Conservation (phyloP, 1,284 basidiomycete species). For the Trichosporon asahii region DNA sequence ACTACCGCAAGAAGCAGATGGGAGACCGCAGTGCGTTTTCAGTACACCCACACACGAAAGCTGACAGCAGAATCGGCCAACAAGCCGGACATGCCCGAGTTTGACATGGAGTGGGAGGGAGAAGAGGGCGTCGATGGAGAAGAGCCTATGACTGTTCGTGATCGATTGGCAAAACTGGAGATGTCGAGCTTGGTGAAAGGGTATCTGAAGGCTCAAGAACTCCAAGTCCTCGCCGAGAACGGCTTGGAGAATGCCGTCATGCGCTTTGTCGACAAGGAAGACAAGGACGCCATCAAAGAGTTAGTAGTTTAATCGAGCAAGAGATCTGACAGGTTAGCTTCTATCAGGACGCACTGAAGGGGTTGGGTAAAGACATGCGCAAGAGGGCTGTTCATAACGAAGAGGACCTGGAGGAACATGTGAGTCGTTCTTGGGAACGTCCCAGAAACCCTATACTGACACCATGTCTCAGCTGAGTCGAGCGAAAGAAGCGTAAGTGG, state of each 20-base stretch:
- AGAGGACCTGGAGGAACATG: conserved; percentile 19
- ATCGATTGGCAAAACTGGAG: conserved; percentile 49
- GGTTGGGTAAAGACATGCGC: conserved; percentile 53
- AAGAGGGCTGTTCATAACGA: conserved; percentile 6
- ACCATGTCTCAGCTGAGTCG: conserved; percentile 5
- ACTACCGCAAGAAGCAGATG: conserved; percentile 75
- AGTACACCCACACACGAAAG: neutral
- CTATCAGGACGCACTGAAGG: conserved; percentile 62
- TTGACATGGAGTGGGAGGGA: conserved; percentile 59
- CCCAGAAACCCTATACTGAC: conserved; percentile 1
- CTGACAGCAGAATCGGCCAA: conserved; percentile 39
- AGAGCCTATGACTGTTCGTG: conserved; percentile 53
- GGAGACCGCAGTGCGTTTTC: conserved; percentile 46
- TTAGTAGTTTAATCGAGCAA: too few relatives aligned
- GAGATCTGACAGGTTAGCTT: conserved; percentile 60
- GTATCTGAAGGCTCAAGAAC: conserved; percentile 81
- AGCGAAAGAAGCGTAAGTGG: conserved; percentile 19
- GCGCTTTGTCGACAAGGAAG: conserved; percentile 92
- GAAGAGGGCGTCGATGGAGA: conserved; percentile 63
- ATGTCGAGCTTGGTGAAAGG: conserved; percentile 69
- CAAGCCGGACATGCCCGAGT: conserved; percentile 37
- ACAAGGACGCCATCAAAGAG: conserved; percentile 82
- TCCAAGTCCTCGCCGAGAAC: conserved; percentile 77
- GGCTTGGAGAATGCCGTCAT: conserved; percentile 89
- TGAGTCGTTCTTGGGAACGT: conserved; percentile 6